Evolutionary conservation across 139 green algal species (phyloP).

Genomic region (Astrephomene gubernaculifera): DNA sequence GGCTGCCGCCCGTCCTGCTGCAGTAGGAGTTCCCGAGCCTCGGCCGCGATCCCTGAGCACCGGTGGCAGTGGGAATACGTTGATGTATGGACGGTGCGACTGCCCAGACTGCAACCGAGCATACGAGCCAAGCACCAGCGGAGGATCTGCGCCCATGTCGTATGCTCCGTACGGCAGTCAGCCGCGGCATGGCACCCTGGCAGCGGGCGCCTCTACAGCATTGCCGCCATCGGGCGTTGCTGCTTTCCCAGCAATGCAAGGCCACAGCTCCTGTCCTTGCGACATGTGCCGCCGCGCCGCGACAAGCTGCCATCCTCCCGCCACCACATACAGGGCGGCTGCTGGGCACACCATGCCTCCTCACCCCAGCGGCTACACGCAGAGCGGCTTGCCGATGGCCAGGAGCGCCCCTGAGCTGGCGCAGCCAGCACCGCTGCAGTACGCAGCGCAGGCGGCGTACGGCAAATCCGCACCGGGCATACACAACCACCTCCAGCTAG

Average conservation of each 20-base stretch:
- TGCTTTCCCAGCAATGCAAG: background rate
- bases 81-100: background rate
- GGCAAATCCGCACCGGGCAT: no score
- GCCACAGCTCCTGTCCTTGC: background rate
- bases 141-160: background rate
- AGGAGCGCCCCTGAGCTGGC: no score
- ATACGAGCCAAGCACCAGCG: background rate
- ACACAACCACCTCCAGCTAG: no score
- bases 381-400: no score
- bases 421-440: background rate
- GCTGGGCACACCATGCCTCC: background rate
- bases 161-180: background rate
- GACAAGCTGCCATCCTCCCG: background rate
- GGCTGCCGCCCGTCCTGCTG: no score
- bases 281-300: conserved; percentile 5
- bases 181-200: no score
- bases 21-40: background rate
- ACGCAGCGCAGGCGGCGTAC: background rate
- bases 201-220: background rate
- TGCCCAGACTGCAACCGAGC: background rate
- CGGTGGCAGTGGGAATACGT: background rate
- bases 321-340: background rate
- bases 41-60: background rate
- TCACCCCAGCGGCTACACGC: background rate
- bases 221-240: no score